phyloP scores from a whole-genome alignment of 495 filamentous ascomycete genomes.

The Glonium stellatum region DNA sequence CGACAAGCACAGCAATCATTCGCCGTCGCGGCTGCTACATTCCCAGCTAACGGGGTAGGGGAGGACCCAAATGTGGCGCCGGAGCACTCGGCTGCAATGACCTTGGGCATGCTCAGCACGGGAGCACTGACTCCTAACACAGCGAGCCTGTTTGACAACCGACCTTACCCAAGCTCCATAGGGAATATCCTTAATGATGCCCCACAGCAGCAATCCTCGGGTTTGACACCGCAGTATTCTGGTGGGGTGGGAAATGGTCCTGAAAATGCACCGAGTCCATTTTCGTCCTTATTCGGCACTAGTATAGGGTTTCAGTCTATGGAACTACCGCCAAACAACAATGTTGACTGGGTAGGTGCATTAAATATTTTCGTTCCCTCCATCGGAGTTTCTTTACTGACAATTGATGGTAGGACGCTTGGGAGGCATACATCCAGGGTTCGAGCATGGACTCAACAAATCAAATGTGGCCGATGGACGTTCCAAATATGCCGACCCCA shows the following conservation, averaged over 20 bases:
- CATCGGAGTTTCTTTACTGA: constrained; percentile 3
- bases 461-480: constrained; percentile 34
- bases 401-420: constrained; percentile 26
- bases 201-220: constrained; percentile 13
- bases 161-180: constrained; percentile 36
- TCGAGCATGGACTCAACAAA: constrained; percentile 29
- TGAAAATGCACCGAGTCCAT: constrained; percentile 34
- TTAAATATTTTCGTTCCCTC: not conserved
- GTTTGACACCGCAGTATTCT: constrained; percentile 26
- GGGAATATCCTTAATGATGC: constrained; percentile 44
- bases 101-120: constrained; percentile 67
- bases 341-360: constrained; percentile 70
- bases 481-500: constrained; percentile 3
- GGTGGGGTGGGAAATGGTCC: constrained; percentile 7
- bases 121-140: constrained; percentile 60
- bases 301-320: constrained; percentile 43
- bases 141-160: constrained; percentile 33
- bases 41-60: constrained; percentile 32
- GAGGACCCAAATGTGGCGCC: constrained; percentile 39
- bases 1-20: constrained; percentile 24
- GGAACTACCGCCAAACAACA: constrained; percentile 49
- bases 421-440: constrained; percentile 40
- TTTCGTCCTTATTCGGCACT: constrained; percentile 46
- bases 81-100: constrained; percentile 70
- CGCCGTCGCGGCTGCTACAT: constrained; percentile 3